phyloP scores from a whole-genome alignment of 1,284 basidiomycete species.

The Malassezia yamatoensis region DNA sequence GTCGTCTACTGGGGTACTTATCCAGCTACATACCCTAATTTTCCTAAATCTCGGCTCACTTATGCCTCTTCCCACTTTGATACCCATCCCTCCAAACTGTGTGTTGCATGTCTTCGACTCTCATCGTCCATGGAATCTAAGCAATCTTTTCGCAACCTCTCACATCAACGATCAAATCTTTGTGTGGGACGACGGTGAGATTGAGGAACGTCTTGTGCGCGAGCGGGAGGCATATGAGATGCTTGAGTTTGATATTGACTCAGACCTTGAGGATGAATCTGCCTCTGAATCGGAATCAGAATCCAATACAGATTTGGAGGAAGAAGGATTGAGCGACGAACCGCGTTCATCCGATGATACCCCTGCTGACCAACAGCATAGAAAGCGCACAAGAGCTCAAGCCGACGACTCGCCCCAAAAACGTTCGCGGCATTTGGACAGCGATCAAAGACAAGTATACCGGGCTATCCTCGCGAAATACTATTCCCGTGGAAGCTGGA shows the following conservation, averaged over 20 bases:
- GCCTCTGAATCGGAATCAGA: slow-evolving; percentile 54
- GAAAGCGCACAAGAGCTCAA: not conserved
- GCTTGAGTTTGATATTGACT: slow-evolving; percentile 39
- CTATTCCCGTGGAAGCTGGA: slow-evolving; percentile 72
- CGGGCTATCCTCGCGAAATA: slow-evolving; percentile 52
- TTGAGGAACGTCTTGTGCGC: slow-evolving; percentile 22
- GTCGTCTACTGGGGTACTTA: slow-evolving; percentile 3
- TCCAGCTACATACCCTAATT: slow-evolving; percentile 79
- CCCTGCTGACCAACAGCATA: not conserved
- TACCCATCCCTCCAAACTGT: slow-evolving; percentile 52
- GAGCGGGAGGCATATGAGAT: slow-evolving; percentile 36
- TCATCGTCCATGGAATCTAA: slow-evolving; percentile 77
- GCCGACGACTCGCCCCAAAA: slow-evolving; percentile 2
- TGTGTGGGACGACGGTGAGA: slow-evolving; percentile 46
- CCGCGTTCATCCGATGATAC: slow-evolving; percentile 35
- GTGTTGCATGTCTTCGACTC: slow-evolving; percentile 79
- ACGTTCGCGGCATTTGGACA: not conserved
- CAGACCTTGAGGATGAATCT: slow-evolving; percentile 54
- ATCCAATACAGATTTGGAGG: slow-evolving; percentile 27
- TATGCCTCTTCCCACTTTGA: slow-evolving; percentile 60
- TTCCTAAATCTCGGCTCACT: slow-evolving; percentile 86
- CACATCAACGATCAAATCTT: slow-evolving; percentile 37
- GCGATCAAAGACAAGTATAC: slow-evolving; percentile 24
- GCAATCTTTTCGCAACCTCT: slow-evolving; percentile 68
- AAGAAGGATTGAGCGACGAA: slow-evolving; percentile 14